phyloP scores from a whole-genome alignment of 352 stramenopile genomes.

The Globisporangium viniferum region DNA sequence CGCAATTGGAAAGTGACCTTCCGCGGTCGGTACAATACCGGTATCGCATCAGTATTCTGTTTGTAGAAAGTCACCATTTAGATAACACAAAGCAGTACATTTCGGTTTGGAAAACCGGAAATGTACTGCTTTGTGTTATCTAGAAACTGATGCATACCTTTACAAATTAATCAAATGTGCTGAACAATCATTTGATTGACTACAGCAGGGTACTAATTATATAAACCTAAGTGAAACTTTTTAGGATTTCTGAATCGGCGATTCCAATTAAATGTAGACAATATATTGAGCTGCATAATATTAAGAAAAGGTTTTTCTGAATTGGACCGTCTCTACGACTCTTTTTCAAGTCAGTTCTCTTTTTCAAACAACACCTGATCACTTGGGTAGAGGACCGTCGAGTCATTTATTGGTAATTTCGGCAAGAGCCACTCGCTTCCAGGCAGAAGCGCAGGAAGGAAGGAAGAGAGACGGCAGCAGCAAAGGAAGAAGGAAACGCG shows the following conservation, averaged over 20 bases:
- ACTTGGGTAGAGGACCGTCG: neutral
- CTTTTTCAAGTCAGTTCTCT: neutral
- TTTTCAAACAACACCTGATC: neutral
- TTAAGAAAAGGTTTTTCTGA: neutral
- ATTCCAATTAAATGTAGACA: too few relatives aligned
- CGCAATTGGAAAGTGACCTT: neutral
- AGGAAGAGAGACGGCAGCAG: neutral
- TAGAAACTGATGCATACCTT: too few relatives aligned
- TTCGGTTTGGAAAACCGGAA: too few relatives aligned
- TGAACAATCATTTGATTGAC: too few relatives aligned
- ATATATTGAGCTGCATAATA: neutral
- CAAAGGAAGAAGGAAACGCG: neutral
- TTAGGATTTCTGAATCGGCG: too few relatives aligned
- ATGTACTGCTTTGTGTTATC: too few relatives aligned
- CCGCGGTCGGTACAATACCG: neutral
- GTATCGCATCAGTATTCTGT: neutral
- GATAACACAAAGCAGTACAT: too few relatives aligned
- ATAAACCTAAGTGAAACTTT: too few relatives aligned
- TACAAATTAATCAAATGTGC: too few relatives aligned
- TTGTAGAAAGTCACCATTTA: neutral
- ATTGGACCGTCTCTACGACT: slow-evolving; percentile 4
- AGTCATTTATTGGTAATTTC: neutral
- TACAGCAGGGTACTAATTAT: too few relatives aligned
- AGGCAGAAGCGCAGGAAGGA: neutral
- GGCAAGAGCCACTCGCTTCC: neutral